These are phyloP conservation scores for Stentor coeruleus DNA, from an alignment of 73 alveolate species.

Conservation along the genomic window DNA sequence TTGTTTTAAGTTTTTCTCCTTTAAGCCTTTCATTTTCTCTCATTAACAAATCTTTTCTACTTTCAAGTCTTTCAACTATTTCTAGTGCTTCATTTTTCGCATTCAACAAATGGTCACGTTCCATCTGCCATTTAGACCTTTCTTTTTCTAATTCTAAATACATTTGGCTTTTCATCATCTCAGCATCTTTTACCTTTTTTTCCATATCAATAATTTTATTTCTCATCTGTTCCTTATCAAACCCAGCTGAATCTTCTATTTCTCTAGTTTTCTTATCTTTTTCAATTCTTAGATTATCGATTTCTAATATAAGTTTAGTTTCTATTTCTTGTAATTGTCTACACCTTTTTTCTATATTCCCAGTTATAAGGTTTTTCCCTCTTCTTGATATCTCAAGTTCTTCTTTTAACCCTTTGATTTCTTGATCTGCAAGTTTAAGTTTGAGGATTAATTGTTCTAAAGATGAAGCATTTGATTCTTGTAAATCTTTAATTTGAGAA, in stretches of 20 bases:
- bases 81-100: constrained; percentile 75
- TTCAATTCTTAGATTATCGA: constrained; percentile 3
- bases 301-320: not conserved
- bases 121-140: constrained; percentile 90
- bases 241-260: not conserved
- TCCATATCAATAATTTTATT: constrained; percentile 73
- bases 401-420: not conserved
- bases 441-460: not conserved
- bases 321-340: not conserved
- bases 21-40: constrained; percentile 91
- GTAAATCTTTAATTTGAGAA: constrained; percentile 19
- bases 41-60: constrained; percentile 74
- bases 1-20: not conserved
- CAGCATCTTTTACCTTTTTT: constrained; percentile 69
- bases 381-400: constrained; percentile 24
- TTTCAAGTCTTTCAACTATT: constrained; percentile 56
- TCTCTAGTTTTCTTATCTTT: not conserved
- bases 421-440: not conserved
- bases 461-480: not conserved
- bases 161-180: constrained; percentile 66
- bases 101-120: constrained; percentile 69
- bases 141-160: constrained; percentile 86
- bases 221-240: constrained; percentile 77
- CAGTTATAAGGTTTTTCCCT: not conserved
- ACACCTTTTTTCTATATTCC: not conserved